Conservation (phyloP, 1,139 yeast species). For the Arxiozyma bovina region DNA sequence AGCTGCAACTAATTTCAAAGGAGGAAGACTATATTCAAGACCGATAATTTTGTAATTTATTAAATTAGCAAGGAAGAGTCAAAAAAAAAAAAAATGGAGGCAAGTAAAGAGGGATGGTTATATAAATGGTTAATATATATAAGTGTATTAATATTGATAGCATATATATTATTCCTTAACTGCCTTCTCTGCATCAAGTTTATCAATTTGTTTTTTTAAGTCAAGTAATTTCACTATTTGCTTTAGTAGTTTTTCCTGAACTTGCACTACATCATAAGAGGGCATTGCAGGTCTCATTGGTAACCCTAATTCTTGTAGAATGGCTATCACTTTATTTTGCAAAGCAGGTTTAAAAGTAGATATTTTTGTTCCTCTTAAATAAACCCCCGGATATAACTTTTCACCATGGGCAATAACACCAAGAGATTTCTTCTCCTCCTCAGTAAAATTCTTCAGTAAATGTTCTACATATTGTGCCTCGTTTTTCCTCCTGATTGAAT, state of each 20-base stretch:
- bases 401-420: slow-evolving; percentile 82
- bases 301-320: slow-evolving; percentile 69
- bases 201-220: slow-evolving; percentile 79
- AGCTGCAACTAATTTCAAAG: slow-evolving; percentile 66
- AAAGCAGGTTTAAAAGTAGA: slow-evolving; percentile 59
- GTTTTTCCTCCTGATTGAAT: slow-evolving; percentile 26
- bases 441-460: slow-evolving; percentile 47
- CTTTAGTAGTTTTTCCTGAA: slow-evolving; percentile 69
- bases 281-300: slow-evolving; percentile 82
- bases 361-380: slow-evolving; percentile 61
- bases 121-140: not conserved
- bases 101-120: too few species aligned
- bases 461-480: slow-evolving; percentile 31
- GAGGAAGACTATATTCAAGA: slow-evolving; percentile 45
- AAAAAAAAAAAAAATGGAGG: not conserved
- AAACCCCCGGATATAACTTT: slow-evolving; percentile 53
- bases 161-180: slow-evolving; percentile 37
- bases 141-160: not conserved
- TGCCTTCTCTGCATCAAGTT: slow-evolving; percentile 69
- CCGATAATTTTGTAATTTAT: slow-evolving; percentile 29
- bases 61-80: not conserved
- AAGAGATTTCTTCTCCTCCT: slow-evolving; percentile 75
- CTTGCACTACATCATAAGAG: slow-evolving; percentile 68
- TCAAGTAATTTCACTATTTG: slow-evolving; percentile 70
- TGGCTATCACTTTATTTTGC: slow-evolving; percentile 65